Evolutionary conservation across 148 eudicot genomes (phyloP).

Genomic region (Rhododendron ovatum): DNA sequence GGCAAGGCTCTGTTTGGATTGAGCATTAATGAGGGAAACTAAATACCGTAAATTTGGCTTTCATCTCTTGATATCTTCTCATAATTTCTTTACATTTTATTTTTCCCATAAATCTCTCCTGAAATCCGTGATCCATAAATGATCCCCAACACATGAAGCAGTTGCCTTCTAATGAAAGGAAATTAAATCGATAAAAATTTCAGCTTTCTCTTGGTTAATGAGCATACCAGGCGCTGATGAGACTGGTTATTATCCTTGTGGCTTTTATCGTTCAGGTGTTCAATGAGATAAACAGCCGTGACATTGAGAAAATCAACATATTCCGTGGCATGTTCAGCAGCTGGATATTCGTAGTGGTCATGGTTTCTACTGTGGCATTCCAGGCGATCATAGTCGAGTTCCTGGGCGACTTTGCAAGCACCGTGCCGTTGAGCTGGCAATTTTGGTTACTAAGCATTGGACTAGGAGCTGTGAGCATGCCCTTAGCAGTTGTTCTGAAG

Average conservation of each 20-base stretch:
- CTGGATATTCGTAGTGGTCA: constrained; percentile 70
- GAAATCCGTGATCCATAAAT: neutral
- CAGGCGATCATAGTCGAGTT: constrained; percentile 85
- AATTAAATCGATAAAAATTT: too few species aligned
- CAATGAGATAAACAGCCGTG: constrained; percentile 95
- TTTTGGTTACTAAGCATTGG: constrained; percentile 69
- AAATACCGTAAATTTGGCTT: neutral
- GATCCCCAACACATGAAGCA: neutral
- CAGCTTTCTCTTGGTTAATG: neutral
- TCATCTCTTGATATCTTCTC: neutral
- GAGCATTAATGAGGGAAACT: neutral
- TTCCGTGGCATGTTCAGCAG: constrained; percentile 72
- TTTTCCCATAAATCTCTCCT: neutral
- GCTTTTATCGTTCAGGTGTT: constrained; percentile 51
- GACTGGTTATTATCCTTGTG: neutral
- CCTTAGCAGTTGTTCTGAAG: constrained; percentile 68
- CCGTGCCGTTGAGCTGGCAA: constrained; percentile 84
- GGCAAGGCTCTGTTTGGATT: neutral
- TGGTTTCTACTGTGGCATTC: constrained; percentile 63
- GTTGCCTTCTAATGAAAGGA: neutral
- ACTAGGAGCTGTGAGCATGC: constrained; percentile 70
- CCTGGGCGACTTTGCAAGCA: constrained; percentile 84
- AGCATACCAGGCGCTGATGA: neutral
- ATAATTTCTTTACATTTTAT: neutral
- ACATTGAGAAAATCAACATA: constrained; percentile 85